Base-by-base conservation (phyloP, 129 eudicot genomes). In the Artemisia annua region DNA sequence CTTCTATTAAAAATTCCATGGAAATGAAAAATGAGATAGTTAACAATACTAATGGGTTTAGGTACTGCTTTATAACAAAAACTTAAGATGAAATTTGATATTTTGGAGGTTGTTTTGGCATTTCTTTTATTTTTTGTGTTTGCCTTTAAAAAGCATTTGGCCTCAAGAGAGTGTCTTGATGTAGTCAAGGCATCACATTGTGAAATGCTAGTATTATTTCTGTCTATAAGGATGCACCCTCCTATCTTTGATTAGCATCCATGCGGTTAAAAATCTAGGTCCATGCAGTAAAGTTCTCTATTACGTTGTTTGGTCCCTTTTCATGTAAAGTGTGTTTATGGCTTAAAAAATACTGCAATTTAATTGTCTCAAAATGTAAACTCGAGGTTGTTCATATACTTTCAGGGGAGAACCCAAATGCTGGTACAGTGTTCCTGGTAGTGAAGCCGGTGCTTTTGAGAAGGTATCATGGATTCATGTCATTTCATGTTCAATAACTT, bases 191-290 rank as follows among this genome's bases (percentile, higher is more conserved):
- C 54, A 48, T 57, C 63, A 30, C 26, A 48, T 22, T 48, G 55
- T 67, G 57, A 20, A 48, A 67, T 43, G 48, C 57, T 48, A 48
- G 58, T 22, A 5, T 20, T 50, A 66, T 66, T 20, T 20, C 19
- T 7, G 48, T 57, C 43, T 46, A 66, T 24, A 66, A 19, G 71
- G 71, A 66, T 7, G 39, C 48, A 50, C 60, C 59, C 48, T 24
- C 58, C 46, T 67, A 15, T 67, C 17, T 50, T n/a, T 48, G 20
- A 49, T 67, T 50, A 68, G 48, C 48, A 51, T 28, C 28, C 48
- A 51, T 69, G 30, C 12, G 28, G n/a, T 68, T 51, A 30, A 9
- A 15, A 14, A 69, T 69, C 46, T 69, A 0, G 52, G 49, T 68
- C 60, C 28, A 32, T 3, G 11, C 66, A 39, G 22, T 58, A 52